phyloP scores from a whole-genome alignment of 1,284 basidiomycete species.

The Trichosporon sp. region DNA sequence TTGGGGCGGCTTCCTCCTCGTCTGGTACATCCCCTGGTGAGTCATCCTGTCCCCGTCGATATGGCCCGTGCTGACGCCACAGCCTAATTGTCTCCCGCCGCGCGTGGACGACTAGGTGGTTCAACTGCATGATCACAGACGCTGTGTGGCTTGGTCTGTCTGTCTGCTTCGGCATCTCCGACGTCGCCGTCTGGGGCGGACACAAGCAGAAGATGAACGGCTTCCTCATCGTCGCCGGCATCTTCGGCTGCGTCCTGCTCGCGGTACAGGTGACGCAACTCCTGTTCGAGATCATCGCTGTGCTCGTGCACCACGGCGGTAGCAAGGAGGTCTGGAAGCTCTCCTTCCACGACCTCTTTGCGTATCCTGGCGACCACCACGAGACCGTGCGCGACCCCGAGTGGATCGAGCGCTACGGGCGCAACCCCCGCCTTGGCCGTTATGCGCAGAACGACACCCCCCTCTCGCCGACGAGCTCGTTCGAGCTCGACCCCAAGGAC shows the following conservation, averaged over 20 bases:
- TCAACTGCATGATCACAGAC: conserved; percentile 1
- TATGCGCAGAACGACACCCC: background rate
- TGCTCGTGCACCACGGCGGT: conserved; percentile 1
- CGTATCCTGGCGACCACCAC: background rate
- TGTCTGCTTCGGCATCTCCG: background rate
- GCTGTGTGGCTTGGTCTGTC: background rate
- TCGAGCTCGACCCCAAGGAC: background rate
- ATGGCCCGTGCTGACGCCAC: background rate
- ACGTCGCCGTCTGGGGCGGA: conserved; percentile 3
- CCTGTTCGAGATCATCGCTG: background rate
- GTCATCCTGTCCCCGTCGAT: background rate
- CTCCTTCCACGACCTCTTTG: conserved; percentile 4
- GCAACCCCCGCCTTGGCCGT: background rate
- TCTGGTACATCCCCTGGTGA: conserved; percentile 1
- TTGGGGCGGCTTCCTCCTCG: background rate
- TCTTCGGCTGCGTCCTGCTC: background rate
- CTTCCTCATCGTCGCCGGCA: background rate
- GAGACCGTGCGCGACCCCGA: background rate
- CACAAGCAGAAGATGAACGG: background rate
- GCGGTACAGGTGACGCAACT: background rate
- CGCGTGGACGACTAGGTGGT: background rate
- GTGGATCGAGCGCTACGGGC: background rate
- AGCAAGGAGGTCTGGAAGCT: background rate
- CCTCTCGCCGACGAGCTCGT: background rate
- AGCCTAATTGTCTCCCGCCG: background rate